Evolutionary conservation across 2,329 filamentous ascomycete species (phyloP).

Genomic region (Fonsecaea erecta): DNA sequence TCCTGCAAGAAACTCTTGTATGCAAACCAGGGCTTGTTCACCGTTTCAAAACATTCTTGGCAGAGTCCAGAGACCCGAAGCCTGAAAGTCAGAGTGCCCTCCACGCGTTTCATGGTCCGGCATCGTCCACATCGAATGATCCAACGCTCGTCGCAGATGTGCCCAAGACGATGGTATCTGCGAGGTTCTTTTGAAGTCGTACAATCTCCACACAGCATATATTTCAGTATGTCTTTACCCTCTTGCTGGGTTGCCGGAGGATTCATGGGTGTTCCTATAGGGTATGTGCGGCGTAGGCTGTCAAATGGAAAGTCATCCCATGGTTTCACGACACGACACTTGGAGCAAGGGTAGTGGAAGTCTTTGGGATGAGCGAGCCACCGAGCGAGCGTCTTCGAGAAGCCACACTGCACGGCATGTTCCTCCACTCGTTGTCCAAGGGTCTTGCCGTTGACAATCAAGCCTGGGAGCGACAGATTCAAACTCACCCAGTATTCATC

Average conservation of each 20-base stretch:
- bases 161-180: not conserved
- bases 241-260: not conserved
- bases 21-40: constrained; percentile 1
- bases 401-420: not conserved
- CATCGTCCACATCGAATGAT: not conserved
- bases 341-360: constrained; percentile 6
- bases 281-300: not conserved
- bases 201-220: not conserved
- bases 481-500: not conserved
- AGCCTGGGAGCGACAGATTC: not conserved
- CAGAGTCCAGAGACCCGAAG: constrained; percentile 4
- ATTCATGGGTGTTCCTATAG: not conserved
- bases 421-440: not conserved
- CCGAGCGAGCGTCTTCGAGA: not conserved
- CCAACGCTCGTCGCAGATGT: not conserved
- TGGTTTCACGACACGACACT: not conserved
- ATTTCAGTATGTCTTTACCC: not conserved
- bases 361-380: not conserved
- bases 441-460: too few relatives aligned
- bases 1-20: constrained; percentile 9
- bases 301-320: not conserved
- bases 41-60: not conserved
- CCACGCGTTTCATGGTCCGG: not conserved
- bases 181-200: not conserved
- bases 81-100: not conserved